Evolutionary conservation across 2,329 filamentous ascomycete genomes (phyloP), one percentile per base, ranked within the genome.

Genomic region (Aschersonia sp.): DNA sequence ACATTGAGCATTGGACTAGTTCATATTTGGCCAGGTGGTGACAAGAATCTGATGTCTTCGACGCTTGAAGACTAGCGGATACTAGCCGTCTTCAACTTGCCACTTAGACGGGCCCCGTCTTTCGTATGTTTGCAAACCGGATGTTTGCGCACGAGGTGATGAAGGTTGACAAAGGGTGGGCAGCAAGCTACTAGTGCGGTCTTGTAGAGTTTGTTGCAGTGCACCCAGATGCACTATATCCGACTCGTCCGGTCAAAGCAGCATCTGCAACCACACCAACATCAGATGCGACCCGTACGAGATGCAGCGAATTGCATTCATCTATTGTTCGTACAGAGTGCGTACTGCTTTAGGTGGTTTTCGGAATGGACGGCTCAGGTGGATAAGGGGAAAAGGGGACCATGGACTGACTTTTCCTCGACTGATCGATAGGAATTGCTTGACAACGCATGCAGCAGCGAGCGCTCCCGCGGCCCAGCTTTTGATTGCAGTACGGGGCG

Each of bases 401-500:
- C 7, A 37, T 4, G 33, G 33, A 37, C 33, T 37, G 33, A 37
- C 33, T 12, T 37, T 22, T 22, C 22, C 22, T 22, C 22, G 22
- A 22, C 22, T 22, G 22, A 22, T 22, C 22, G 22, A 22, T 22
- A 22, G 22, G 22, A 4, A 22, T 22, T 22, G 22, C 22, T 22
- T 22, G 33, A 8, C 33, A 37, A 37, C 33, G 12, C 33, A 37
- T 37, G 33, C 33, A 37, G 7, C 33, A 37, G 7, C 33, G 33
- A 37, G 12, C 7, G 33, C 12, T 37, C 8, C 7, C 33, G 33
- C 8, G 22, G 22, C 22, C 22, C 40, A 46, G 43, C 33, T 42
- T 47, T 45, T 49, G 48, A 49, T 49, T 49, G 35, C 42, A 29
- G 14, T 31, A 43, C 37, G 42, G 48, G 48, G 47, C 43, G 12